A percentile compares a stretch with the other conserved stretches of the same genome.
Evolutionary conservation across 1,284 basidiomycete genomes (phyloP).

Genomic region (Singerocomus inundabilis): DNA sequence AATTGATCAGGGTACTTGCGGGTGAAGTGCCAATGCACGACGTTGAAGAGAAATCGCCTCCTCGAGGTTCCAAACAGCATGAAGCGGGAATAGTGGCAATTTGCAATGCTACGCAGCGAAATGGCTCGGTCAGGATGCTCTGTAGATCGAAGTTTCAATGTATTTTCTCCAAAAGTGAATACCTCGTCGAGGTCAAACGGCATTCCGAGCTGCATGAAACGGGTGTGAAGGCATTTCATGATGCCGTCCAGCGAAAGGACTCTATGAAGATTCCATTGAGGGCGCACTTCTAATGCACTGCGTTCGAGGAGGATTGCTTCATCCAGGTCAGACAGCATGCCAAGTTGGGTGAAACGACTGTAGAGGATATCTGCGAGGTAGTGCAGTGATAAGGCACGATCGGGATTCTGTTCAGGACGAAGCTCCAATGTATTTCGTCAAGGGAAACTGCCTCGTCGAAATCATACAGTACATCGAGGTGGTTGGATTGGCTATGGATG

Average conservation of each 20-base stretch:
- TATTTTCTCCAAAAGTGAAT: not conserved
- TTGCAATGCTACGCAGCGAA: not conserved
- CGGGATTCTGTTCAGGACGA: too few species aligned
- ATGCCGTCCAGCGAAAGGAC: not conserved
- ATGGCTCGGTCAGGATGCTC: not conserved
- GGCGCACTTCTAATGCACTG: not conserved
- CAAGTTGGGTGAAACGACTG: too few species aligned
- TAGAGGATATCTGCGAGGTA: too few species aligned
- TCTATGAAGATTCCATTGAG: not conserved
- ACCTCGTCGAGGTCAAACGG: not conserved
- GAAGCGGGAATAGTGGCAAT: not conserved
- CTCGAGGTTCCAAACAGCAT: not conserved
- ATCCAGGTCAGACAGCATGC: too few species aligned
- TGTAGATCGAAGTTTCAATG: not conserved
- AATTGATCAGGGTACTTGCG: too few species aligned
- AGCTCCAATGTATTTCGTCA: too few species aligned
- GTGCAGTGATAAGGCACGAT: too few species aligned
- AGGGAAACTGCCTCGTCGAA: too few species aligned
- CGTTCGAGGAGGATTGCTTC: not conserved
- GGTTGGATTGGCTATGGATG: too few species aligned
- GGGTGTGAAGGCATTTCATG: not conserved
- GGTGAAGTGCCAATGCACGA: too few species aligned
- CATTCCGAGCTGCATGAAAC: not conserved
- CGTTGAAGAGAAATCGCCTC: too few species aligned
- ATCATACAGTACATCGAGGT: too few species aligned